These are phyloP conservation scores for Yamadazyma endophytica DNA, from an alignment of 805 yeast species.

Conservation along the genomic window DNA sequence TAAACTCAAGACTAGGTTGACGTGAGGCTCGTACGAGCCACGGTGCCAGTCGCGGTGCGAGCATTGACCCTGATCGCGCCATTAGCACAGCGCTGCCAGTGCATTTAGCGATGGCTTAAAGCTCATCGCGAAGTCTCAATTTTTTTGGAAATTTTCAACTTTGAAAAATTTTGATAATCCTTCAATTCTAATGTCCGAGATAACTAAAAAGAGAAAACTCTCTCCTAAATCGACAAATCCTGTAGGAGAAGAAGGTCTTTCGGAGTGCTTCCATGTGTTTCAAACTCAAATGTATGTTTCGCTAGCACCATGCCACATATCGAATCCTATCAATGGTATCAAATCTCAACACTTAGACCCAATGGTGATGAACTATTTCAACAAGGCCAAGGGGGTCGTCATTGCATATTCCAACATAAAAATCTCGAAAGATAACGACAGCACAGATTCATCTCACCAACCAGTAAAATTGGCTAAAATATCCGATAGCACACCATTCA, in stretches of 20 bases:
- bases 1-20: constrained; percentile 5
- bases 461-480: constrained; percentile 57
- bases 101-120: too few relatives aligned
- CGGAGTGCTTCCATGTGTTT: constrained; percentile 67
- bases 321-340: constrained; percentile 72
- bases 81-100: too few relatives aligned
- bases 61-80: too few relatives aligned
- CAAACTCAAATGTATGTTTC: constrained; percentile 70
- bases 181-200: too few relatives aligned
- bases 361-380: constrained; percentile 75
- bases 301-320: constrained; percentile 76
- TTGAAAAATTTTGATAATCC: too few relatives aligned
- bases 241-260: constrained; percentile 40
- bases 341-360: constrained; percentile 87
- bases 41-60: too few relatives aligned
- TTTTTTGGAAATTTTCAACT: too few relatives aligned
- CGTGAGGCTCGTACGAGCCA: too few relatives aligned
- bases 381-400: constrained; percentile 75
- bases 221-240: constrained; percentile 32
- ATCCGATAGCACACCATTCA: constrained; percentile 78
- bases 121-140: background rate
- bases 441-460: constrained; percentile 35
- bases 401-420: constrained; percentile 69
- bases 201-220: constrained; percentile 14
- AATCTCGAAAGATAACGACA: constrained; percentile 40